These are phyloP conservation scores for Stephania japonica DNA, from an alignment of 164 flowering plant genomes.

Conservation along the genomic window DNA sequence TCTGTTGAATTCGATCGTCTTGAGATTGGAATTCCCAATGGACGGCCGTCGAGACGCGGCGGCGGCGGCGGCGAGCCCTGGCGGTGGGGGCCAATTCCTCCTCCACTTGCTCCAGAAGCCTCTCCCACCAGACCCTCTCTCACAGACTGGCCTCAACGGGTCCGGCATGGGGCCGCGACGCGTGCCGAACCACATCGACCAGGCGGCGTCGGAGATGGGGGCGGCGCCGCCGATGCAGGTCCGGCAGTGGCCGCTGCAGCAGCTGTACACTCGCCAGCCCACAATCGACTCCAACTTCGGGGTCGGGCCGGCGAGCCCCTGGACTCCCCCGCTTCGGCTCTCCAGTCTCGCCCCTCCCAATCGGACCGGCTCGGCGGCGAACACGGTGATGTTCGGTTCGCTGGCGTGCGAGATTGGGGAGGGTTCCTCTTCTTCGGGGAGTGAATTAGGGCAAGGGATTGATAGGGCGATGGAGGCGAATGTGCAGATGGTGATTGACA, in stretches of 20 bases:
- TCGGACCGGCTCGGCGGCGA: constrained; percentile 13
- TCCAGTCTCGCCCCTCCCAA: background rate
- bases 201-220: constrained; percentile 86
- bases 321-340: background rate
- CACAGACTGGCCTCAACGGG: constrained; percentile 11
- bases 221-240: constrained; percentile 34
- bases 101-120: constrained; percentile 60
- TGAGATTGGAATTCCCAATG: too few species aligned
- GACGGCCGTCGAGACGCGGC: background rate
- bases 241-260: constrained; percentile 27
- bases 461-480: constrained; percentile 1
- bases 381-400: constrained; percentile 50
- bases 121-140: constrained; percentile 7
- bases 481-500: constrained; percentile 13
- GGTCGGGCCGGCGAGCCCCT: constrained; percentile 21
- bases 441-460: background rate
- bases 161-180: background rate
- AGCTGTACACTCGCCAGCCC: constrained; percentile 15
- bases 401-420: constrained; percentile 24
- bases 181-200: constrained; percentile 26
- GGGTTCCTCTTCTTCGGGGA: too few species aligned
- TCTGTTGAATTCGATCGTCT: too few species aligned
- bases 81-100: constrained; percentile 66
- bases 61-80: constrained; percentile 7
- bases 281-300: constrained; percentile 19